A percentile compares a stretch with the other conserved stretches of the same genome.
Conservation (phyloP, 257 asterid species). For the Linderniella brevidens region DNA sequence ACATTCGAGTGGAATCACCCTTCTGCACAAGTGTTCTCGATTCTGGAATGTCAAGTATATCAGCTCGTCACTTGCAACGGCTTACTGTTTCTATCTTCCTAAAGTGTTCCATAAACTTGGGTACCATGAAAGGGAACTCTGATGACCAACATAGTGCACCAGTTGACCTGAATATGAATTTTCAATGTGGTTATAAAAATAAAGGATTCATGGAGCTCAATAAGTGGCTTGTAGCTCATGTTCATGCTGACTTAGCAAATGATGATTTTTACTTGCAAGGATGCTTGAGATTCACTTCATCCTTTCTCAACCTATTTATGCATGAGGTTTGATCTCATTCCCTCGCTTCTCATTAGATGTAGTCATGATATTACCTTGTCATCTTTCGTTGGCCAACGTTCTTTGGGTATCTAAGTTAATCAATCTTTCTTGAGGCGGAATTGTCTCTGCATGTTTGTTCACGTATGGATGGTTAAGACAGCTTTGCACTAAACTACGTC, state of each 20-base stretch:
- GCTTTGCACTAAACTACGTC: too few species aligned
- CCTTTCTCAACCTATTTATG: slow-evolving; percentile 70
- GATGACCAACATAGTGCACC: slow-evolving; percentile 13
- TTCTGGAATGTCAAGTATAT: slow-evolving; percentile 18
- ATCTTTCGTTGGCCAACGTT: too few species aligned
- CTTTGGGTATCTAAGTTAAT: background rate
- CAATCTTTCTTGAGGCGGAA: too few species aligned
- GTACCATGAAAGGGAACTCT: slow-evolving; percentile 14
- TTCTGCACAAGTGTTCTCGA: slow-evolving; percentile 30
- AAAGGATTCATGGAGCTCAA: slow-evolving; percentile 35
- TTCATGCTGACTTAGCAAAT: slow-evolving; percentile 28
- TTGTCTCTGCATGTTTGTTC: too few species aligned
- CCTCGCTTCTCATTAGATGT: slow-evolving; percentile 7
- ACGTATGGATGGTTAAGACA: too few species aligned
- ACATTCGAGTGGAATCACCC: slow-evolving; percentile 60
- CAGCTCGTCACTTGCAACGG: slow-evolving; percentile 53
- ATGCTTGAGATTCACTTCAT: slow-evolving; percentile 33
- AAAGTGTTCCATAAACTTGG: slow-evolving; percentile 40
- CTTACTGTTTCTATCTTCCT: slow-evolving; percentile 54
- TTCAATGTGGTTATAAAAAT: slow-evolving; percentile 16
- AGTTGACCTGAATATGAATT: slow-evolving; percentile 16
- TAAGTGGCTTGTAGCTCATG: slow-evolving; percentile 52
- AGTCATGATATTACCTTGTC: too few species aligned
- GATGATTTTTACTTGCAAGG: slow-evolving; percentile 22
- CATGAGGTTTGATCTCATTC: slow-evolving; percentile 57